These are phyloP conservation scores for Debaryomyces coudertii DNA, from an alignment of 1,139 yeast species.

Conservation along the genomic window DNA sequence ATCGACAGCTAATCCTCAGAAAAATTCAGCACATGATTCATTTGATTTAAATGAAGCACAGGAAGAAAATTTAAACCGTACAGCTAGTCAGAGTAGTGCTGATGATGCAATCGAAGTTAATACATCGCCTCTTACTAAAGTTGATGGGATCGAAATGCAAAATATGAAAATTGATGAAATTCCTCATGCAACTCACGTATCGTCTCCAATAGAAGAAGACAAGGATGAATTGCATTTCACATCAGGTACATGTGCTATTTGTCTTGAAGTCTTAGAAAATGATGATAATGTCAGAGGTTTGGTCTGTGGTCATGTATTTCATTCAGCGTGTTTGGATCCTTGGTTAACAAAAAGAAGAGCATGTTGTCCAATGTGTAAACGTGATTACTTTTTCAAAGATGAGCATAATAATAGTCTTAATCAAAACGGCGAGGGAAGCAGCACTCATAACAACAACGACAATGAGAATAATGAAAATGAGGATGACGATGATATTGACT, in stretches of 20 bases:
- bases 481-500: constrained; percentile 34
- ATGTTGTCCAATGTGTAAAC: constrained; percentile 83
- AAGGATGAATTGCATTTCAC: constrained; percentile 52
- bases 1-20: background rate
- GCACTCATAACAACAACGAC: constrained; percentile 1
- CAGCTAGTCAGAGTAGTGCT: background rate
- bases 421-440: constrained; percentile 1
- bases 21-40: background rate
- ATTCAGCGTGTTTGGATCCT: constrained; percentile 77
- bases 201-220: constrained; percentile 2
- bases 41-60: constrained; percentile 24
- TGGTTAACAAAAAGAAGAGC: constrained; percentile 80
- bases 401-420: constrained; percentile 9
- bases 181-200: background rate
- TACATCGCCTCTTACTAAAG: background rate
- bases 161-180: constrained; percentile 8
- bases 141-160: constrained; percentile 16
- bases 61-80: constrained; percentile 19
- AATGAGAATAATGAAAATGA: constrained; percentile 6
- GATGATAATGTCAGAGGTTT: constrained; percentile 71
- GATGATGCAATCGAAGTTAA: background rate
- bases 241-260: constrained; percentile 81
- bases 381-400: constrained; percentile 60
- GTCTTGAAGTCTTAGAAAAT: constrained; percentile 67
- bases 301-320: constrained; percentile 85